A percentile compares a stretch with the other conserved stretches of the same genome.
phyloP scores from a whole-genome alignment of 2,329 filamentous ascomycete species.

The Pyricularia pennisetigena region DNA sequence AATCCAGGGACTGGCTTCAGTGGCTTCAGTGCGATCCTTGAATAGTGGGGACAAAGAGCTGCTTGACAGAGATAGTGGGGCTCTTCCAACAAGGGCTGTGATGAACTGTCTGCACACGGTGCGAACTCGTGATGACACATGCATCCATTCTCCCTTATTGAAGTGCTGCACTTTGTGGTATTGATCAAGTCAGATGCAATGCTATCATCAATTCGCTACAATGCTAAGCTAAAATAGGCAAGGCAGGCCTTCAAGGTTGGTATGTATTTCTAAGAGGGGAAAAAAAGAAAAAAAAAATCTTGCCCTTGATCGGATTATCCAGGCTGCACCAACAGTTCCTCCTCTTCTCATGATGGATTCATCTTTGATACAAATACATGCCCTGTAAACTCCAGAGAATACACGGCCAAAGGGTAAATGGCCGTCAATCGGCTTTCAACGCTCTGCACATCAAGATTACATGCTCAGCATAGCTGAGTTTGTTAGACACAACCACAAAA shows the following conservation, averaged over 20 bases:
- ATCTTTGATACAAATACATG: neutral
- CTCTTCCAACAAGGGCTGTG: neutral
- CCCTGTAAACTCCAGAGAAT: no score
- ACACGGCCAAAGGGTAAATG: no score
- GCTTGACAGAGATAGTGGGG: neutral
- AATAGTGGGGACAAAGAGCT: neutral
- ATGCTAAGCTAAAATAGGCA: no score
- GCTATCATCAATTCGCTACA: neutral
- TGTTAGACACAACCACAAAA: no score
- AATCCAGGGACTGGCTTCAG: neutral
- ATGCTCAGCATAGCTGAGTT: no score
- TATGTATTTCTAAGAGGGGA: no score
- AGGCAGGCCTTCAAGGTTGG: no score
- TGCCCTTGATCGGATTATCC: neutral
- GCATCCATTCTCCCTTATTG: neutral
- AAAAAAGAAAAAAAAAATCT: no score
- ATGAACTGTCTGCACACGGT: neutral
- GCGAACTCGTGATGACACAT: neutral
- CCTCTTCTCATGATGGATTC: neutral
- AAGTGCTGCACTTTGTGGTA: no score
- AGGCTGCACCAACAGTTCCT: neutral
- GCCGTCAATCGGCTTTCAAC: no score
- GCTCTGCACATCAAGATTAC: no score
- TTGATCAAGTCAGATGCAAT: neutral
- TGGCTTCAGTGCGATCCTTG: neutral